These are phyloP conservation scores for Coemansia aciculifera DNA, from an alignment of 192 early-diverging fungal genomes.

Conservation along the genomic window DNA sequence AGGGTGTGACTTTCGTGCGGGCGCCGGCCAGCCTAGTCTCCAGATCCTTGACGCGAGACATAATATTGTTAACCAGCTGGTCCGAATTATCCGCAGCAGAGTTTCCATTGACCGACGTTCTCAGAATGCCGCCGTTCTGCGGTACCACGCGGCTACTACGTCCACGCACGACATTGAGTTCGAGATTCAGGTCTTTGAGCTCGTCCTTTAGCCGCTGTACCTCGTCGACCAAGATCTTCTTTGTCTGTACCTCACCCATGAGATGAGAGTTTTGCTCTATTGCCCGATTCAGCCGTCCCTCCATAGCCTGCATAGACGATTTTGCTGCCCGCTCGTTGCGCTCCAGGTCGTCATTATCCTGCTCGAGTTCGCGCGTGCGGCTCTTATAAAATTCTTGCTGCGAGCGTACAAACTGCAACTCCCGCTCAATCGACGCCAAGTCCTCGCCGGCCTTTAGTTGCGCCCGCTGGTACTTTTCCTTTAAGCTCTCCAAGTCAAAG, in stretches of 20 bases:
- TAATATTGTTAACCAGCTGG: constrained; percentile 73
- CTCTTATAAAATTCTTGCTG: constrained; percentile 70
- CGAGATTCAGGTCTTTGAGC: constrained; percentile 60
- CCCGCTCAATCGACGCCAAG: constrained; percentile 69
- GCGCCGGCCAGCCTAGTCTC: constrained; percentile 73
- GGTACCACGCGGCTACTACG: constrained; percentile 42
- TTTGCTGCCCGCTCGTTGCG: constrained; percentile 61
- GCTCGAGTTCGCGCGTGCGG: constrained; percentile 71
- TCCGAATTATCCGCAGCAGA: constrained; percentile 58
- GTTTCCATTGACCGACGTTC: constrained; percentile 38
- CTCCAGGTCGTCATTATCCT: constrained; percentile 79
- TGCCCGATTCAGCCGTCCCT: constrained; percentile 69
- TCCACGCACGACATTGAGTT: constrained; percentile 55
- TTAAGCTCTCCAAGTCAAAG: constrained; percentile 70
- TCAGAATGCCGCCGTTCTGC: constrained; percentile 36
- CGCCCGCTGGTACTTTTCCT: constrained; percentile 68
- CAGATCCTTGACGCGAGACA: constrained; percentile 72
- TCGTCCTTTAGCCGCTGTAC: constrained; percentile 79
- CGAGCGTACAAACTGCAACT: constrained; percentile 69
- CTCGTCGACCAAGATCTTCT: constrained; percentile 68
- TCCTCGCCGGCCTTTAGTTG: constrained; percentile 67
- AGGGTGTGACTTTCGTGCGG: constrained; percentile 72
- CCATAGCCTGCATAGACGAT: constrained; percentile 68
- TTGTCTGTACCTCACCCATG: constrained; percentile 66
- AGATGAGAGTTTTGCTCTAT: constrained; percentile 69